Evolutionary conservation across 495 filamentous ascomycete genomes (phyloP).

Genomic region (Neurospora sp.): DNA sequence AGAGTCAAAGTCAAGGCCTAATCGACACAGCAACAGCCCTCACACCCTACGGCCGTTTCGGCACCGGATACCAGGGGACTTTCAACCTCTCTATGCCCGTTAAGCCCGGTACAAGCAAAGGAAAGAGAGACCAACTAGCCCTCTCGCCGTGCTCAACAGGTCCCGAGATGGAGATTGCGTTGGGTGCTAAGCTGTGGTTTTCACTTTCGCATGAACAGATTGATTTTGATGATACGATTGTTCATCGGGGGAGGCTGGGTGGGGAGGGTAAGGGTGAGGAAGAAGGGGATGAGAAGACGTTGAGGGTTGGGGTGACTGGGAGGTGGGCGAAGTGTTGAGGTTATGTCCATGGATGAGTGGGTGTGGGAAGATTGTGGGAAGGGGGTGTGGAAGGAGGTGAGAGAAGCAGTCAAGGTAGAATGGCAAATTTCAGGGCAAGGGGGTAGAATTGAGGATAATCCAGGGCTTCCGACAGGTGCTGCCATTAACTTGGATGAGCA

Average conservation of each 20-base stretch:
- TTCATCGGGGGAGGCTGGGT: not conserved
- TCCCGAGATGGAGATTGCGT: not conserved
- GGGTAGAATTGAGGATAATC: too few relatives aligned
- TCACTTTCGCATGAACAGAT: not conserved
- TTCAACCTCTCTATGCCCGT: not conserved
- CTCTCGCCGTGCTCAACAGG: not conserved
- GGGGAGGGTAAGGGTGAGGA: not conserved
- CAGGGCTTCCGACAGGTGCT: too few relatives aligned
- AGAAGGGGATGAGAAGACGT: not conserved
- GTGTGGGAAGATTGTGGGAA: too few relatives aligned
- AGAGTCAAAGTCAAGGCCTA: not conserved
- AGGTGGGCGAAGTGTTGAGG: not conserved
- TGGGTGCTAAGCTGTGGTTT: not conserved
- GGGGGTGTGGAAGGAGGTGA: too few relatives aligned
- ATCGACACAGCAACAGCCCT: not conserved
- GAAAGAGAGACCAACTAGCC: not conserved
- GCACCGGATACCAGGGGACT: not conserved
- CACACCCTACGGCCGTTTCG: not conserved
- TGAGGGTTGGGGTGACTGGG: not conserved
- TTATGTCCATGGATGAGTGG: too few relatives aligned
- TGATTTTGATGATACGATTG: not conserved
- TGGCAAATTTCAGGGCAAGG: too few relatives aligned
- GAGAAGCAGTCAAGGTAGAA: too few relatives aligned
- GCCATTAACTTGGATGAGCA: not conserved
- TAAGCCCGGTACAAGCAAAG: not conserved